phyloP scores from a whole-genome alignment of 2,329 filamentous ascomycete species.

The Phyllosticta ampelicida region DNA sequence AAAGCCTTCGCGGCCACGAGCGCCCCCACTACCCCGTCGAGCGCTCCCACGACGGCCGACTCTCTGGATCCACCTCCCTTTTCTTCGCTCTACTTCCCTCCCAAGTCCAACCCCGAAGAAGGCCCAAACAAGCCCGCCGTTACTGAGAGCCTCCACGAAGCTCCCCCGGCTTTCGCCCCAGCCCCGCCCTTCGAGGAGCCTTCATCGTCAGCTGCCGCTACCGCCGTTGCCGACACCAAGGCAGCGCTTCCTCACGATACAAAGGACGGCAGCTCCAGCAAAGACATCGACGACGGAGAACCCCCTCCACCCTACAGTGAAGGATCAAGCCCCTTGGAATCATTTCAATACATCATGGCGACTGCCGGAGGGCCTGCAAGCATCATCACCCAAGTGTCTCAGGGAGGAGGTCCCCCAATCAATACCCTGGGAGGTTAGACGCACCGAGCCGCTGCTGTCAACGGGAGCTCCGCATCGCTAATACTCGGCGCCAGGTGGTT shows the following conservation, averaged over 20 bases:
- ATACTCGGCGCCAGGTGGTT: constrained; percentile 46
- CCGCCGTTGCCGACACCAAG: constrained; percentile 61
- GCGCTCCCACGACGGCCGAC: constrained; percentile 36
- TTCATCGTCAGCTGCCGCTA: constrained; percentile 37
- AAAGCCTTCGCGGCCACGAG: neutral
- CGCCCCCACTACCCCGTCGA: constrained; percentile 5
- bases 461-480: constrained; percentile 2
- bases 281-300: constrained; percentile 69
- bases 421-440: constrained; percentile 71
- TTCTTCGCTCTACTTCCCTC: constrained; percentile 50
- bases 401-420: constrained; percentile 73
- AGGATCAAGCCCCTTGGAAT: constrained; percentile 81
- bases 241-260: constrained; percentile 70
- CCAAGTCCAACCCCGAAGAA: constrained; percentile 34
- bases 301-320: constrained; percentile 94
- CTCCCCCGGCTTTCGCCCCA: constrained; percentile 41
- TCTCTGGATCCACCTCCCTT: constrained; percentile 51
- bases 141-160: constrained; percentile 21
- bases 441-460: constrained; percentile 1
- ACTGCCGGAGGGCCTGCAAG: constrained; percentile 92
- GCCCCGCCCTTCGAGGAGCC: constrained; percentile 41
- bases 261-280: constrained; percentile 61
- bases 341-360: constrained; percentile 96
- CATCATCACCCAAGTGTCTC: constrained; percentile 98
- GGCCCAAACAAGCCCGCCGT: constrained; percentile 37